Conservation (phyloP, 1,284 basidiomycete species). For the Lentinula novae-zelandiae region DNA sequence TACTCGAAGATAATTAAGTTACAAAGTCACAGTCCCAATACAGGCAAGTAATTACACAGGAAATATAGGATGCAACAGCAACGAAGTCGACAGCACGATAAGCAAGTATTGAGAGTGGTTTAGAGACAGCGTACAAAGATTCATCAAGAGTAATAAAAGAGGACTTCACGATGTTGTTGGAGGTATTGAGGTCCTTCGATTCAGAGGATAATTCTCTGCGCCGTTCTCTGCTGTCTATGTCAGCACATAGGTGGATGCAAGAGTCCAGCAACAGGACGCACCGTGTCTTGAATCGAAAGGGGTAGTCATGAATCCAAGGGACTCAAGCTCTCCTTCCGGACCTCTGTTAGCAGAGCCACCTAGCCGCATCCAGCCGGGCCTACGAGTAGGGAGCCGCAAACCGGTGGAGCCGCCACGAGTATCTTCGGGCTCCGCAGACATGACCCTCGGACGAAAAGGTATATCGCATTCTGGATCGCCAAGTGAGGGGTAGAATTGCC, state of each 20-base stretch:
- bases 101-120: background rate
- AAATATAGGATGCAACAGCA: background rate
- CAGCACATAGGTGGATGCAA: background rate
- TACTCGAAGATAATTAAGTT: too few species aligned
- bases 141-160: background rate
- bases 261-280: background rate
- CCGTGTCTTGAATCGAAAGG: slow-evolving; percentile 1
- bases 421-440: background rate
- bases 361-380: background rate
- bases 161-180: background rate
- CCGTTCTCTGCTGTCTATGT: background rate
- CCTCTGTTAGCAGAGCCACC: background rate
- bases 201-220: background rate
- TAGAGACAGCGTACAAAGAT: background rate
- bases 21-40: background rate
- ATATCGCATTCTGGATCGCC: slow-evolving; percentile 19
- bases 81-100: background rate
- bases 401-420: background rate
- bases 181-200: background rate
- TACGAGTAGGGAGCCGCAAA: background rate
- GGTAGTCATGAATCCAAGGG: background rate
- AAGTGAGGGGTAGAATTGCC: slow-evolving; percentile 22
- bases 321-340: slow-evolving; percentile 1
- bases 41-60: background rate
- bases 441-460: slow-evolving; percentile 16